A percentile compares a stretch with the other conserved stretches of the same genome.
Evolutionary conservation across 805 yeast species (phyloP).

Genomic region (Zygoascus bituminiphila): DNA sequence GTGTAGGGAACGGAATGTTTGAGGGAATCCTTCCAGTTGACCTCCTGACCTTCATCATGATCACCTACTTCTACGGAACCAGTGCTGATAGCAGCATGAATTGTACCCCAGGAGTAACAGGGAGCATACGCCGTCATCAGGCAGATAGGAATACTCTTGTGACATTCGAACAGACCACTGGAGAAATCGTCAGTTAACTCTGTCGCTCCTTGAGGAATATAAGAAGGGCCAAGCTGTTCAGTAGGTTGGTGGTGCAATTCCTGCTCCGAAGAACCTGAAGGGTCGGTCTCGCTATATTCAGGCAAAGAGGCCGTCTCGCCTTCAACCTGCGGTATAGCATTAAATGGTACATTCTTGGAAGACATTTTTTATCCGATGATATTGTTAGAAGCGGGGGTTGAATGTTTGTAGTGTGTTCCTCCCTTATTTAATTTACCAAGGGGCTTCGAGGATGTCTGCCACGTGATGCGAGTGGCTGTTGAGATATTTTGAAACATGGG

Average conservation of each 20-base stretch:
- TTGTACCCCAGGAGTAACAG: constrained; percentile 11
- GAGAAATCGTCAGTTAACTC: constrained; percentile 4
- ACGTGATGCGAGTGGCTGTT: too few relatives aligned
- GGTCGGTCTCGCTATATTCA: background rate
- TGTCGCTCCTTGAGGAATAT: background rate
- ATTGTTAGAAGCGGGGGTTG: too few relatives aligned
- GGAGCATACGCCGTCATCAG: constrained; percentile 6
- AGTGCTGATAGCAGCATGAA: constrained; percentile 3
- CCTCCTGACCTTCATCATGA: constrained; percentile 5
- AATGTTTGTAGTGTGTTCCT: too few relatives aligned
- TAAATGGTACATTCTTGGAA: background rate
- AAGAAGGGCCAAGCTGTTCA: background rate
- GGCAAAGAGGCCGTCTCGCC: background rate
- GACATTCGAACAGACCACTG: constrained; percentile 12
- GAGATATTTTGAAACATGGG: too few relatives aligned
- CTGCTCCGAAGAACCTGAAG: background rate
- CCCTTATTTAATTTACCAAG: too few relatives aligned
- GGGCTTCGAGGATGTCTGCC: too few relatives aligned
- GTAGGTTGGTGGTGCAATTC: constrained; percentile 1
- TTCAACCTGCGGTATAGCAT: background rate
- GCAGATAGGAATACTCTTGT: constrained; percentile 1
- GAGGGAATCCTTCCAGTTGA: constrained; percentile 3
- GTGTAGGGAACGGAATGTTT: constrained; percentile 4
- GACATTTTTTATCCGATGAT: too few relatives aligned
- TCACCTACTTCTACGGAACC: constrained; percentile 6